A percentile compares a stretch with the other conserved stretches of the same genome.
These are phyloP conservation scores for Arthroderma sp. DNA, from an alignment of 2,329 filamentous ascomycete species.

Conservation along the genomic window DNA sequence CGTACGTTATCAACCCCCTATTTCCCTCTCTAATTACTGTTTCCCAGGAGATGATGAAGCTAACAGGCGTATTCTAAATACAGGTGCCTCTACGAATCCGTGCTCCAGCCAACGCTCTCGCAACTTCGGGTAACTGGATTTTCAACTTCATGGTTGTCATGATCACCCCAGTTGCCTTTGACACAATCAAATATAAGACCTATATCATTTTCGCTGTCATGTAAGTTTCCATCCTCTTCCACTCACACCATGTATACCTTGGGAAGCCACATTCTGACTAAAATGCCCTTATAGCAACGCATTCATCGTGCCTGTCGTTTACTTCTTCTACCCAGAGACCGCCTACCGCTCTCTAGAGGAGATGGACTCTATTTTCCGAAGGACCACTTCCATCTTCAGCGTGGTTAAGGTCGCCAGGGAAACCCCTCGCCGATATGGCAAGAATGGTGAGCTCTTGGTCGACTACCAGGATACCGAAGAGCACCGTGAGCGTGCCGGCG, in stretches of 20 bases:
- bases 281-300: slow-evolving; percentile 30
- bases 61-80: slow-evolving; percentile 1
- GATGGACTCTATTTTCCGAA: slow-evolving; percentile 55
- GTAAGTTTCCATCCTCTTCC: slow-evolving; percentile 18
- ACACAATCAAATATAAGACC: slow-evolving; percentile 41
- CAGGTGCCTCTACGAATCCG: slow-evolving; percentile 25
- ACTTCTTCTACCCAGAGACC: slow-evolving; percentile 51
- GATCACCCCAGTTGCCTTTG: slow-evolving; percentile 50
- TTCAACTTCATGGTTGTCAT: slow-evolving; percentile 55
- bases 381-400: slow-evolving; percentile 36
- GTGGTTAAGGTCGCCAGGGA: slow-evolving; percentile 38
- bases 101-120: slow-evolving; percentile 50
- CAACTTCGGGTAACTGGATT: slow-evolving; percentile 48
- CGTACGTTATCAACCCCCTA: slow-evolving; percentile 23
- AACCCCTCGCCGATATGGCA: slow-evolving; percentile 44
- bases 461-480: slow-evolving; percentile 36
- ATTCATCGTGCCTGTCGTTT: slow-evolving; percentile 42
- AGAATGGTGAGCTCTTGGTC: slow-evolving; percentile 44
- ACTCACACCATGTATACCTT: background rate
- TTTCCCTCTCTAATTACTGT: background rate
- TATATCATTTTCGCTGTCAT: slow-evolving; percentile 46
- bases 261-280: background rate
- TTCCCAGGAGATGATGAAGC: background rate
- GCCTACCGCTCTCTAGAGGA: slow-evolving; percentile 51
- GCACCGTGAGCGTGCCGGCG: slow-evolving; percentile 20